These are phyloP conservation scores for Monosporascus sp. DNA, from an alignment of 2,329 filamentous ascomycete genomes.

Conservation along the genomic window DNA sequence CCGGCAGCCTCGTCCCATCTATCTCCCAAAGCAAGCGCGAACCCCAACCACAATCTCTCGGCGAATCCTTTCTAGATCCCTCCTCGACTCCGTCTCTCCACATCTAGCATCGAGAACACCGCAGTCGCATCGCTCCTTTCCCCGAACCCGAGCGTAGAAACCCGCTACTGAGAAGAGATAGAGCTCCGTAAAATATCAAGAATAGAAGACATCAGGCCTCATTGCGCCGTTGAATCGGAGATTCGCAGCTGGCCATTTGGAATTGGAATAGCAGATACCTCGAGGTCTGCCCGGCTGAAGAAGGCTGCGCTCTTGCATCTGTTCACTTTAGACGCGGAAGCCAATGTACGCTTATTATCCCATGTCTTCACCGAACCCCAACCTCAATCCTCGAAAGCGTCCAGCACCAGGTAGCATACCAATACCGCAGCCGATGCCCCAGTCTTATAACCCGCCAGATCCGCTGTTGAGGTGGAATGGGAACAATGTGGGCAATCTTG, in stretches of 20 bases:
- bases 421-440: constrained; percentile 36
- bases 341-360: constrained; percentile 24
- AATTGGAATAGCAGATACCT: neutral
- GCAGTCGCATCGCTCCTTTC: neutral
- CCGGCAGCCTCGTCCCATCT: neutral
- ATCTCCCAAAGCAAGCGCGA: neutral
- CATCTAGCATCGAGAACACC: neutral
- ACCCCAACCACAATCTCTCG: neutral
- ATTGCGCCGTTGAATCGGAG: neutral
- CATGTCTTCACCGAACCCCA: constrained; percentile 20
- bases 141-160: neutral
- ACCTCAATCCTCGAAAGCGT: constrained; percentile 29
- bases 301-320: constrained; percentile 2
- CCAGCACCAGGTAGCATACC: constrained; percentile 27
- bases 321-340: constrained; percentile 2
- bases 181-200: neutral
- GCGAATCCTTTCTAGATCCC: neutral
- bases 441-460: constrained; percentile 35
- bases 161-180: neutral
- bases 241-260: neutral
- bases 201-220: neutral
- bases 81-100: neutral
- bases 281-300: constrained; percentile 3
- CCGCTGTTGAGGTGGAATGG: constrained; percentile 52
- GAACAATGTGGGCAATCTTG: constrained; percentile 26